Evolutionary conservation across 1,284 basidiomycete species (phyloP).

Genomic region (Tilletia walkeri): DNA sequence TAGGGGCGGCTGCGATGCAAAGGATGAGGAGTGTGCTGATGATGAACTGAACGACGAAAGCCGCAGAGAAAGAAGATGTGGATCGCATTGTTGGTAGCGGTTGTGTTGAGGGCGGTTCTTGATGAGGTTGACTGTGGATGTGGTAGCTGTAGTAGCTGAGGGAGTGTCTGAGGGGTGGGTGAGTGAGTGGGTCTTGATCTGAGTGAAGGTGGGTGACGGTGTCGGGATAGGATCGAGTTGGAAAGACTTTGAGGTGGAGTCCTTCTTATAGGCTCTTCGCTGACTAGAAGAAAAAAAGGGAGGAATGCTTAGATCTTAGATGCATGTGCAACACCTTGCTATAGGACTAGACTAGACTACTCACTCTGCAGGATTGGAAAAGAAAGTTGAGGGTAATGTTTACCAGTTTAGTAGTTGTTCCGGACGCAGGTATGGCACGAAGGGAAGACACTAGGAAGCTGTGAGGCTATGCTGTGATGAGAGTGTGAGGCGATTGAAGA

Average conservation of each 20-base stretch:
- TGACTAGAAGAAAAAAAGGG: neutral
- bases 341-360: too few species aligned
- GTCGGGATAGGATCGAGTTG: neutral
- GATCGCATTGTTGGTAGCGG: neutral
- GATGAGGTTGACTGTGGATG: neutral
- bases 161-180: neutral
- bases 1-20: neutral
- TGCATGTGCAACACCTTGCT: too few species aligned
- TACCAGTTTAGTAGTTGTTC: too few species aligned
- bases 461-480: too few species aligned
- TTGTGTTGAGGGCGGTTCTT: neutral
- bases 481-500: too few species aligned
- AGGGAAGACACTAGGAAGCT: too few species aligned
- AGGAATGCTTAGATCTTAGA: neutral
- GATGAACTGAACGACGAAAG: neutral
- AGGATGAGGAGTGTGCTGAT: neutral
- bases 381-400: too few species aligned
- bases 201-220: neutral
- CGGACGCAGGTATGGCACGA: too few species aligned
- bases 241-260: neutral
- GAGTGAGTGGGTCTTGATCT: constrained; percentile 4
- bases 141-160: neutral
- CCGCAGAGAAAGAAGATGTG: neutral
- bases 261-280: neutral
- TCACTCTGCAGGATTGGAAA: too few species aligned